Evolutionary conservation across 2,329 filamentous ascomycete genomes (phyloP).

Genomic region (Cryphonectria japonica): DNA sequence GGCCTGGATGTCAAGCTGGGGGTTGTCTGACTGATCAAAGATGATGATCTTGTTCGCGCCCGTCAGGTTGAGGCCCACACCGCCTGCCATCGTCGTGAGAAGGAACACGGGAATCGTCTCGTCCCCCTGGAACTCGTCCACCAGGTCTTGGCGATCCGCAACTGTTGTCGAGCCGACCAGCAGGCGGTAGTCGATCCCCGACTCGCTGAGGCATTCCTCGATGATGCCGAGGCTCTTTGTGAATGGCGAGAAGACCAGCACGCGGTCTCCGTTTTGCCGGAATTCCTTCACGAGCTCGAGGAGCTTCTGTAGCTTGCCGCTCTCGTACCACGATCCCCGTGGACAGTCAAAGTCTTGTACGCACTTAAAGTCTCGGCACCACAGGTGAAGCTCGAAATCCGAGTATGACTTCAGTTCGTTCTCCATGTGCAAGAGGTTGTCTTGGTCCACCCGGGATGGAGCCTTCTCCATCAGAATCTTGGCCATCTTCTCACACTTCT

Average conservation of each 20-base stretch:
- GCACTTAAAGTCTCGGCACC: constrained; percentile 64
- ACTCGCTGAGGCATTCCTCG: constrained; percentile 75
- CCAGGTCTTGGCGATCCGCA: constrained; percentile 79
- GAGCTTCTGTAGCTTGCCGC: constrained; percentile 85
- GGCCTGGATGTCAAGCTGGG: constrained; percentile 96
- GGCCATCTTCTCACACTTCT: constrained; percentile 75
- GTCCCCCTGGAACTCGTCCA: constrained; percentile 83
- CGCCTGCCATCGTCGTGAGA: constrained; percentile 89
- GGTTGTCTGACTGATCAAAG: constrained; percentile 96
- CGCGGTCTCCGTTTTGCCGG: constrained; percentile 79
- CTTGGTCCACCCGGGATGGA: constrained; percentile 55
- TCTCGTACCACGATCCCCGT: constrained; percentile 58
- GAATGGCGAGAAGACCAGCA: constrained; percentile 92
- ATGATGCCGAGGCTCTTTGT: constrained; percentile 90
- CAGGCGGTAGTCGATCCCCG: constrained; percentile 78
- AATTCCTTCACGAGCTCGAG: constrained; percentile 74
- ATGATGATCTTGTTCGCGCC: constrained; percentile 97
- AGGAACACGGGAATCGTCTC: constrained; percentile 84
- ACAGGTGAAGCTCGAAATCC: constrained; percentile 68
- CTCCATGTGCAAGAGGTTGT: constrained; percentile 55
- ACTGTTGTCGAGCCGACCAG: constrained; percentile 86
- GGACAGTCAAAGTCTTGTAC: constrained; percentile 58
- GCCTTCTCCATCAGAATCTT: constrained; percentile 75
- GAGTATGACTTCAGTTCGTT: constrained; percentile 62
- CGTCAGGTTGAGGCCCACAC: constrained; percentile 95